Conservation (phyloP, 345 rosid species). For the Theobroma cacao region DNA sequence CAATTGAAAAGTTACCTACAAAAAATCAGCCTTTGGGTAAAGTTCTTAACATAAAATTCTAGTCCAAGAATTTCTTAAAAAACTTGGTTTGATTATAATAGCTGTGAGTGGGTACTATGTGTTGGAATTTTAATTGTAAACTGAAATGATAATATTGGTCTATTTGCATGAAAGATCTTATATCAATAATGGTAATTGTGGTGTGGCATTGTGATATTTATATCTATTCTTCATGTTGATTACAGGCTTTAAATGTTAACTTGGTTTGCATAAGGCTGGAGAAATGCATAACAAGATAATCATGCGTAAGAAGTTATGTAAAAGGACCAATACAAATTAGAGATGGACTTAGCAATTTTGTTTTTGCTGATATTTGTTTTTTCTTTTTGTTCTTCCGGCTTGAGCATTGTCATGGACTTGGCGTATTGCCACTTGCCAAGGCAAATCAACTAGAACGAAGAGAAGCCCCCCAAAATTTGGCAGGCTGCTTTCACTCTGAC, state of each 20-base stretch:
- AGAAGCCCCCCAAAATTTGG: neutral
- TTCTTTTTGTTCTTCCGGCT: too few species aligned
- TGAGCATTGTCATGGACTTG: too few species aligned
- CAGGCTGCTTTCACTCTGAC: neutral
- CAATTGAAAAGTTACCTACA: constrained; percentile 10
- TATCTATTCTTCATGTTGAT: neutral
- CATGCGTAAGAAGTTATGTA: too few species aligned
- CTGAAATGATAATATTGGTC: neutral
- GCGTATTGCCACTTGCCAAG: too few species aligned
- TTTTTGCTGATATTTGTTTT: too few species aligned
- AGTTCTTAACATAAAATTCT: constrained; percentile 50
- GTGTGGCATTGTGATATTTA: neutral
- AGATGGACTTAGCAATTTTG: too few species aligned
- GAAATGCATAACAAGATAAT: too few species aligned
- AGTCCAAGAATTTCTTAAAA: neutral
- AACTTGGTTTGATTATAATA: neutral
- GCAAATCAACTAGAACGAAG: too few species aligned
- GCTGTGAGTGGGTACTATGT: neutral
- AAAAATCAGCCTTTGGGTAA: constrained; percentile 39
- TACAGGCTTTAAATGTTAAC: neutral
- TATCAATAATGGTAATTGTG: neutral
- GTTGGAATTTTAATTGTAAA: neutral
- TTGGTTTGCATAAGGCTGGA: neutral
- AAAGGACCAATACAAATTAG: too few species aligned
- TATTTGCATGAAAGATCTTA: neutral